These are phyloP conservation scores for Roridomyces roridus DNA, from an alignment of 768 basidiomycete genomes.

Conservation along the genomic window DNA sequence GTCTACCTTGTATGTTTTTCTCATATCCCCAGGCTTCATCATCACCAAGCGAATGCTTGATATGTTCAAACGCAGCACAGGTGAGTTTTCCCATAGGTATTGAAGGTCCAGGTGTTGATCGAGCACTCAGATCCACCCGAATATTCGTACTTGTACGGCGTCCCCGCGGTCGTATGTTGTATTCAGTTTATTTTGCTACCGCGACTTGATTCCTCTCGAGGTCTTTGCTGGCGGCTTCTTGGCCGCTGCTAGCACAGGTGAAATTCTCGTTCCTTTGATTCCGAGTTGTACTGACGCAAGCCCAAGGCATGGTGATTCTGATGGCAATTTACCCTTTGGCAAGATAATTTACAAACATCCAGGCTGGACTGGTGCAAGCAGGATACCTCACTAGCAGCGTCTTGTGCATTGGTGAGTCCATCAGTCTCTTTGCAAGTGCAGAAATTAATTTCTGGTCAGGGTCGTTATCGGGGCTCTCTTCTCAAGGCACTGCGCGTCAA, in stretches of 20 bases:
- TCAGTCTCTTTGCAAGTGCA: background rate
- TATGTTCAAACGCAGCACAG: conserved; percentile 86
- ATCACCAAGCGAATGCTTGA: conserved; percentile 90
- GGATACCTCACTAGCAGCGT: conserved; percentile 86
- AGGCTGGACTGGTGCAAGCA: conserved; percentile 81
- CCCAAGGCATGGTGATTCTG: conserved; percentile 42
- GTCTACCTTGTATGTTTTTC: too few relatives aligned
- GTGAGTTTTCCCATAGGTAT: too few relatives aligned
- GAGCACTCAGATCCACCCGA: conserved; percentile 76
- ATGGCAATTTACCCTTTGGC: too few relatives aligned
- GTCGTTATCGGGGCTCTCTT: conserved; percentile 79
- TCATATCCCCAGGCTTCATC: conserved; percentile 54
- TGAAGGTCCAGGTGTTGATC: too few relatives aligned
- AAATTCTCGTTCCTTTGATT: background rate
- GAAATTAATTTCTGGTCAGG: conserved; percentile 44
- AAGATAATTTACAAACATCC: too few relatives aligned
- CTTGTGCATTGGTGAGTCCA: conserved; percentile 74
- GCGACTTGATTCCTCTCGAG: background rate
- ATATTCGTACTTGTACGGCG: conserved; percentile 81
- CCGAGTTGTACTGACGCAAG: background rate
- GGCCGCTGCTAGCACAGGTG: conserved; percentile 79
- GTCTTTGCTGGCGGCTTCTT: conserved; percentile 85
- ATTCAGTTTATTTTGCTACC: background rate
- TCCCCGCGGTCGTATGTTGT: conserved; percentile 64
- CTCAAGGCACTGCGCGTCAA: conserved; percentile 82